phyloP scores from a whole-genome alignment of 176 grass and related monocot species.

The Lolium rigidum region DNA sequence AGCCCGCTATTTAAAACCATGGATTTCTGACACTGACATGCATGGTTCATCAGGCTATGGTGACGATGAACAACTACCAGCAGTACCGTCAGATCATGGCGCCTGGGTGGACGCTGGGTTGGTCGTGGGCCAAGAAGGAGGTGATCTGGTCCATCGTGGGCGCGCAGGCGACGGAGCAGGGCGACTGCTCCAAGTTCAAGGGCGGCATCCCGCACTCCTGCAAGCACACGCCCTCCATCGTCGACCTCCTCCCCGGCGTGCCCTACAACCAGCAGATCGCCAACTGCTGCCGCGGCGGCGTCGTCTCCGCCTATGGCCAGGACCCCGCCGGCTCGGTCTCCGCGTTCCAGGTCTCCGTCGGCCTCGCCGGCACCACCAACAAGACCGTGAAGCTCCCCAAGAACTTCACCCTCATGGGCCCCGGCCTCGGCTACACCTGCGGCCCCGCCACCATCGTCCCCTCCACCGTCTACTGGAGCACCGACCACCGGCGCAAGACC shows the following conservation, averaged over 20 bases:
- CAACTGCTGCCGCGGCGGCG: conserved; percentile 98
- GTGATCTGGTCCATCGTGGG: conserved; percentile 99
- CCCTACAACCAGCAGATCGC: conserved; percentile 99
- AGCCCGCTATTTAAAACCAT: no score
- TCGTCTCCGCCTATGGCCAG: conserved; percentile 76
- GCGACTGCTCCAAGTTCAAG: conserved; percentile 99
- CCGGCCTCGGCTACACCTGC: conserved; percentile 84
- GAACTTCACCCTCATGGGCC: conserved; percentile 80
- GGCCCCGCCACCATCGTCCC: conserved; percentile 68
- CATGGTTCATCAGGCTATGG: conserved; percentile 54
- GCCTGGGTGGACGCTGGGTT: conserved; percentile 75
- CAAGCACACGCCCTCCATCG: conserved; percentile 71
- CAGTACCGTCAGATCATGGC: conserved; percentile 84
- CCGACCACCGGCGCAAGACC: conserved; percentile 71
- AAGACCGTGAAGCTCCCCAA: conserved; percentile 88
- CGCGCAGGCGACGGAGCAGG: conserved; percentile 83
- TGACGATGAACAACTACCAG: conserved; percentile 94
- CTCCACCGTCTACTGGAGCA: conserved; percentile 66
- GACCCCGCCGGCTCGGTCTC: conserved; percentile 60
- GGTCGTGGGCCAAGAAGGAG: conserved; percentile 97
- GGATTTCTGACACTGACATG: not conserved
- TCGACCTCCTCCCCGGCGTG: conserved; percentile 90
- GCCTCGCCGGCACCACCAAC: conserved; percentile 83
- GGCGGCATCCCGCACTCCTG: conserved; percentile 76
- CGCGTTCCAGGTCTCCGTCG: conserved; percentile 89